Percentiles rank a stretch among this genome's conserved stretches.
These are phyloP conservation scores for Candida ovalis DNA, from an alignment of 805 yeast species.

Conservation along the genomic window DNA sequence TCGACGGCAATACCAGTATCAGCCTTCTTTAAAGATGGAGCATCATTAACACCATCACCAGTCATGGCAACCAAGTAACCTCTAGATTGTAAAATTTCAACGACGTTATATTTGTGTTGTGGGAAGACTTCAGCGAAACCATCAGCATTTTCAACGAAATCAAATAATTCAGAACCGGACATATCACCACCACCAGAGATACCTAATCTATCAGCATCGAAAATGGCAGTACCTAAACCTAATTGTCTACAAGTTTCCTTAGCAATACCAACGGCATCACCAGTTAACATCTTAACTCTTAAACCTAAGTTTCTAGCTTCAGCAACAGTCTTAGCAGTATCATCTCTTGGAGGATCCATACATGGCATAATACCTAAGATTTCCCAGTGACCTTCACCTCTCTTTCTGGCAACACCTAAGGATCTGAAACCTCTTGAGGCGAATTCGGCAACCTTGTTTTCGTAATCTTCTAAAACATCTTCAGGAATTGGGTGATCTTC, in stretches of 20 bases:
- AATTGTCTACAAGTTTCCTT: slow-evolving; percentile 97
- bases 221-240: slow-evolving; percentile 94
- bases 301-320: slow-evolving; percentile 91
- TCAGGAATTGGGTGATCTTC: slow-evolving; percentile 96
- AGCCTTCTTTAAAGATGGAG: slow-evolving; percentile 96
- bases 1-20: slow-evolving; percentile 97
- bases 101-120: slow-evolving; percentile 94
- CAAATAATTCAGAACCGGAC: slow-evolving; percentile 96
- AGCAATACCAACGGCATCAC: slow-evolving; percentile 99
- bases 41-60: slow-evolving; percentile 99
- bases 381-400: slow-evolving; percentile 99
- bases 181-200: slow-evolving; percentile 89
- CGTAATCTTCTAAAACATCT: slow-evolving; percentile 89
- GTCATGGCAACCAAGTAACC: slow-evolving; percentile 98
- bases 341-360: slow-evolving; percentile 99
- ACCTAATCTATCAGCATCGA: slow-evolving; percentile 96
- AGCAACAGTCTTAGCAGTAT: slow-evolving; percentile 89
- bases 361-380: slow-evolving; percentile 97
- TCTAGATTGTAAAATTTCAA: slow-evolving; percentile 90
- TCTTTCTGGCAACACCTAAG: slow-evolving; percentile 97
- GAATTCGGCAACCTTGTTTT: slow-evolving; percentile 95
- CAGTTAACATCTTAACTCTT: slow-evolving; percentile 96
- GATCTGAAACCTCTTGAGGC: slow-evolving; percentile 99
- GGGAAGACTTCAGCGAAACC: slow-evolving; percentile 98
- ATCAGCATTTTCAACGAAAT: slow-evolving; percentile 93